These are phyloP conservation scores for Mortierella sp. DNA, from an alignment of 371 early-diverging fungal genomes.

Conservation along the genomic window DNA sequence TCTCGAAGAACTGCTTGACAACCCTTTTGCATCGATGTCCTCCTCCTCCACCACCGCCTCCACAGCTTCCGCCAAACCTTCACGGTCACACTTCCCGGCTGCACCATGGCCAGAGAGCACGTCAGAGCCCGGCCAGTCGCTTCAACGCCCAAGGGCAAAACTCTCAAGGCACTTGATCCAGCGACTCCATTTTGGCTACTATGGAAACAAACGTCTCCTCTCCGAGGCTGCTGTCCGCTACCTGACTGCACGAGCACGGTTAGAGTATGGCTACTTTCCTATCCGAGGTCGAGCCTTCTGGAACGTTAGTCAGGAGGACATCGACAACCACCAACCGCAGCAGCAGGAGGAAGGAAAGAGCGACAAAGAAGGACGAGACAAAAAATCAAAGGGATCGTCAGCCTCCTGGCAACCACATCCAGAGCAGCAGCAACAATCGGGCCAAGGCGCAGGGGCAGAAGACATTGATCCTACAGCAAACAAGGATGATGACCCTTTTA, in stretches of 20 bases:
- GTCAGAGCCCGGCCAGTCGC: conserved; percentile 18
- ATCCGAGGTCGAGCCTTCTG: conserved; percentile 57
- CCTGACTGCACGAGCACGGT: conserved; percentile 48
- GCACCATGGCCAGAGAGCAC: neutral
- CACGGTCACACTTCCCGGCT: conserved; percentile 5
- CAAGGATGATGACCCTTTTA: conserved; percentile 33
- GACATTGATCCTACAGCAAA: conserved; percentile 23
- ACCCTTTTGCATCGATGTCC: neutral
- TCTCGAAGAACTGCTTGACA: conserved; percentile 40
- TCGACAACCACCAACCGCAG: neutral
- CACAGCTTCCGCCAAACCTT: neutral
- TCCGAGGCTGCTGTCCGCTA: conserved; percentile 49
- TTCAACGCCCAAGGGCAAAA: conserved; percentile 18
- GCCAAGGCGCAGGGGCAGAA: conserved; percentile 10
- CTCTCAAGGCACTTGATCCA: conserved; percentile 45
- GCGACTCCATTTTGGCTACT: conserved; percentile 52
- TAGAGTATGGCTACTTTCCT: conserved; percentile 47
- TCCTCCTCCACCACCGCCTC: conserved; percentile 5
- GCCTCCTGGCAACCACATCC: conserved; percentile 3
- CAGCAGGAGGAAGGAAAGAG: neutral
- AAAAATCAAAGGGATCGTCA: conserved; percentile 15
- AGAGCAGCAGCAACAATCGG: conserved; percentile 11
- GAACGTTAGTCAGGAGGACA: conserved; percentile 31
- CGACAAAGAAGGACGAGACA: conserved; percentile 14
- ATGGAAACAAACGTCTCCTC: conserved; percentile 28